A percentile compares a stretch with the other conserved stretches of the same genome.
Evolutionary conservation across 164 flowering plant species (phyloP).

Genomic region (Brasenia schreberi): DNA sequence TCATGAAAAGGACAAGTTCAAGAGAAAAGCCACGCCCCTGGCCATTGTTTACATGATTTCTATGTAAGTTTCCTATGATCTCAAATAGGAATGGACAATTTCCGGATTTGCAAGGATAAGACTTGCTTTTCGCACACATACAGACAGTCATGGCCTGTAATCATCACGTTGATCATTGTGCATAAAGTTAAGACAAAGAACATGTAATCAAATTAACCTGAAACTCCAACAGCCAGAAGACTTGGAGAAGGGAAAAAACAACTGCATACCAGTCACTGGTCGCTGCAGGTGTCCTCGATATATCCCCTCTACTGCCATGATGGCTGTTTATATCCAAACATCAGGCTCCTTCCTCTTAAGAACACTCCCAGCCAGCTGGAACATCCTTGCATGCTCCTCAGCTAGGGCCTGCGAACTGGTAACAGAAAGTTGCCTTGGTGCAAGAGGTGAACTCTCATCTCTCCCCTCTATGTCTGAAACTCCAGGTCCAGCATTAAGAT

Average conservation of each 20-base stretch:
- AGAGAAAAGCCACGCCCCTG: too few species aligned
- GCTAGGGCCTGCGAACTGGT: slow-evolving; percentile 27
- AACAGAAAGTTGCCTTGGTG: slow-evolving; percentile 32
- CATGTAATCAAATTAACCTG: background rate
- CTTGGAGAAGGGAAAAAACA: background rate
- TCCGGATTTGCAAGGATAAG: too few species aligned
- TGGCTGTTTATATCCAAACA: slow-evolving; percentile 7
- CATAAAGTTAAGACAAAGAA: too few species aligned
- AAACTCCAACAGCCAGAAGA: background rate
- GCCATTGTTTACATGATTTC: too few species aligned
- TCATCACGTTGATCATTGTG: too few species aligned
- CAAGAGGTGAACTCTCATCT: slow-evolving; percentile 36
- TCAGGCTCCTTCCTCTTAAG: slow-evolving; percentile 42
- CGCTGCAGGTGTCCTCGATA: slow-evolving; percentile 3
- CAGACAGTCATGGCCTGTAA: too few species aligned
- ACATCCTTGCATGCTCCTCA: too few species aligned
- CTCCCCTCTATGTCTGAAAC: slow-evolving; percentile 45
- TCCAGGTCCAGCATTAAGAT: slow-evolving; percentile 84
- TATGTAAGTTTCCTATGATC: too few species aligned
- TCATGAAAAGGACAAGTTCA: too few species aligned
- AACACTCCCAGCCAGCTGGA: too few species aligned
- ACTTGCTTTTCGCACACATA: too few species aligned
- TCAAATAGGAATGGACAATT: too few species aligned
- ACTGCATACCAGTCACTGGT: background rate
- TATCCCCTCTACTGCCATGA: slow-evolving; percentile 24